Conservation (phyloP, 1,284 basidiomycete species). For the Serendipita sp. region DNA sequence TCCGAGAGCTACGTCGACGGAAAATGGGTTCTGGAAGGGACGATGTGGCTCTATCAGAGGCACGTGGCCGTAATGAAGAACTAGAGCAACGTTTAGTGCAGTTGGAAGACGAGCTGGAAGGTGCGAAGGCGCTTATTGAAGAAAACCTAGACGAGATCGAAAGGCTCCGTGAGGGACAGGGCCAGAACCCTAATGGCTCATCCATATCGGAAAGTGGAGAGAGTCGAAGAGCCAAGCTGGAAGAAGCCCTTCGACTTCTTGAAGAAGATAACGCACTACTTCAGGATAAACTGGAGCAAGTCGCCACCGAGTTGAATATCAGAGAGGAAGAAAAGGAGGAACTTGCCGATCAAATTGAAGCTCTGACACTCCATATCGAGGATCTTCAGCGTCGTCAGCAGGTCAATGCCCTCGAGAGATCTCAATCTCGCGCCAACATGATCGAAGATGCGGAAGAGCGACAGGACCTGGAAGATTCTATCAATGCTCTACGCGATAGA, state of each 20-base stretch:
- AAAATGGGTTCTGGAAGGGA: slow-evolving; percentile 24
- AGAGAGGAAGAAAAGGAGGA: slow-evolving; percentile 61
- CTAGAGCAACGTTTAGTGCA: slow-evolving; percentile 28
- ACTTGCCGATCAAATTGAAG: slow-evolving; percentile 46
- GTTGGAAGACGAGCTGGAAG: slow-evolving; percentile 49
- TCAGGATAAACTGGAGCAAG: slow-evolving; percentile 41
- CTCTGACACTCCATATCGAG: slow-evolving; percentile 52
- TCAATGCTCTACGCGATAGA: slow-evolving; percentile 59
- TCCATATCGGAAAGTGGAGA: slow-evolving; percentile 24
- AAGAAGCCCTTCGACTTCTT: slow-evolving; percentile 38
- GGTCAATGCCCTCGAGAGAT: slow-evolving; percentile 48
- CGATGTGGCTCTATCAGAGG: slow-evolving; percentile 36
- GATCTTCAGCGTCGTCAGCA: slow-evolving; percentile 46
- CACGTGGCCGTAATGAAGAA: slow-evolving; percentile 45
- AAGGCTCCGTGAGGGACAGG: slow-evolving; percentile 46
- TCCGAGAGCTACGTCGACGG: slow-evolving; percentile 44
- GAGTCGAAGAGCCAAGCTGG: slow-evolving; percentile 26
- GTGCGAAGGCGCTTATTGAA: slow-evolving; percentile 48
- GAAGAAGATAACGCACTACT: slow-evolving; percentile 54
- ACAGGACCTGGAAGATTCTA: slow-evolving; percentile 56
- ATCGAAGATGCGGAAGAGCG: slow-evolving; percentile 54
- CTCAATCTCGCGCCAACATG: slow-evolving; percentile 52
- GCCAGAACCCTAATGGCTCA: slow-evolving; percentile 33
- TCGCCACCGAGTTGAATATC: slow-evolving; percentile 38
- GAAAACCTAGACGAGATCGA: slow-evolving; percentile 66